Percentiles rank a stretch among this genome's conserved stretches.
phyloP scores from a whole-genome alignment of 805 yeast genomes.

The Maudiozyma barnettii region DNA sequence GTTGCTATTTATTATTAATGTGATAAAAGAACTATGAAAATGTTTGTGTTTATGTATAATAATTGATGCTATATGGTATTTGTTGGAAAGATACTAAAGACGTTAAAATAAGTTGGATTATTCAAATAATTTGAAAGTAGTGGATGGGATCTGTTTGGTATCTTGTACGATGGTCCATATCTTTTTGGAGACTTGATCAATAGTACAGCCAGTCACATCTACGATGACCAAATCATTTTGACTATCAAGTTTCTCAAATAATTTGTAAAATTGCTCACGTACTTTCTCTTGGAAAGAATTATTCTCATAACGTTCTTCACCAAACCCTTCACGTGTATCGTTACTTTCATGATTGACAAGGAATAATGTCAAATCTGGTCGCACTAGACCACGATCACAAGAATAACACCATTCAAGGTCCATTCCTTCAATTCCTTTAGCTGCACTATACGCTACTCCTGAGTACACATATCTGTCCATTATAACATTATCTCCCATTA shows the following conservation, averaged over 20 bases:
- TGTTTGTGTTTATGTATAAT: not conserved
- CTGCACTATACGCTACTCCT: constrained; percentile 86
- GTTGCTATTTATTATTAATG: too few species aligned
- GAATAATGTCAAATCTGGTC: constrained; percentile 77
- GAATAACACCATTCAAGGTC: constrained; percentile 66
- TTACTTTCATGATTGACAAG: constrained; percentile 42
- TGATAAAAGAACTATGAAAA: too few species aligned
- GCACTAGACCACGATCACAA: constrained; percentile 79
- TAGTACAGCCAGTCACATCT: constrained; percentile 49
- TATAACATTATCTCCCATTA: constrained; percentile 49
- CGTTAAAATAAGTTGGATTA: not conserved
- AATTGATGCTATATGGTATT: not conserved
- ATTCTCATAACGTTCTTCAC: constrained; percentile 87
- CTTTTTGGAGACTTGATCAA: constrained; percentile 42
- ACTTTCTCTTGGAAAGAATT: constrained; percentile 67
- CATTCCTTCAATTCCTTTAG: constrained; percentile 48
- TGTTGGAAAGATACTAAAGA: too few species aligned
- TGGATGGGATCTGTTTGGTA: not conserved
- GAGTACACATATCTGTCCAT: constrained; percentile 87
- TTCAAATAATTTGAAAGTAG: not conserved
- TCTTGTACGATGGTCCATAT: constrained; percentile 1
- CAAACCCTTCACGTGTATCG: constrained; percentile 65
- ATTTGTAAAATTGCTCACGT: constrained; percentile 43
- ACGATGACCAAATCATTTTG: constrained; percentile 34
- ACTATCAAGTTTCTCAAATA: constrained; percentile 32